Percentiles rank a stretch among this genome's conserved stretches.
phyloP scores from a whole-genome alignment of 1,284 basidiomycete genomes.

The Microbotryum lychnidis-dioicae region DNA sequence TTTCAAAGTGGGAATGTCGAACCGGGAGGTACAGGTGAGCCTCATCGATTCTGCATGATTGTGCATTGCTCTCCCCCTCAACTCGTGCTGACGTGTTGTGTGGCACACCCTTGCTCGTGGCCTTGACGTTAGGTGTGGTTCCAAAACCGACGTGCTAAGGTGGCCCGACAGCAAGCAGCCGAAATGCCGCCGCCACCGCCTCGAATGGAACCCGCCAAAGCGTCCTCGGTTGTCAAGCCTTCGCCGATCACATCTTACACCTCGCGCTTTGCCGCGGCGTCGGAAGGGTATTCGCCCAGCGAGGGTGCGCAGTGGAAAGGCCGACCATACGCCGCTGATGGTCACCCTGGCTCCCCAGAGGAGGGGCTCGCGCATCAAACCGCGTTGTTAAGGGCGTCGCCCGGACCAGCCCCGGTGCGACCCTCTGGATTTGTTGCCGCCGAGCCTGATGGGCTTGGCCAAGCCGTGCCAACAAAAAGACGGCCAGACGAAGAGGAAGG shows the following conservation, averaged over 20 bases:
- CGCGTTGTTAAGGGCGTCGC: too few relatives aligned
- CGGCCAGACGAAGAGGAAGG: too few relatives aligned
- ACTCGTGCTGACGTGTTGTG: background rate
- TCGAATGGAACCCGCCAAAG: background rate
- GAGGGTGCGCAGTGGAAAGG: too few relatives aligned
- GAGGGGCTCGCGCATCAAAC: too few relatives aligned
- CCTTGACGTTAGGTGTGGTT: constrained; percentile 33
- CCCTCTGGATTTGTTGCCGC: too few relatives aligned
- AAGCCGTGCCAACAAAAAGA: too few relatives aligned
- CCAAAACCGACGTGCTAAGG: constrained; percentile 36
- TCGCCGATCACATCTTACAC: background rate
- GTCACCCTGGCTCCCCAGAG: too few relatives aligned
- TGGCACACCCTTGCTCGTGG: background rate
- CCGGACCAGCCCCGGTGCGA: too few relatives aligned
- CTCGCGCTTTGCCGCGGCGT: background rate
- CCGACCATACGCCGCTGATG: too few relatives aligned
- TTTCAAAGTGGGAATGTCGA: constrained; percentile 32
- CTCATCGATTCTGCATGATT: background rate
- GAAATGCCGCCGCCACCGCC: background rate
- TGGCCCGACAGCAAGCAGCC: constrained; percentile 18
- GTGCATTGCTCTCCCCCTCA: background rate
- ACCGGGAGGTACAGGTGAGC: constrained; percentile 35
- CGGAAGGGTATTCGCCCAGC: too few relatives aligned
- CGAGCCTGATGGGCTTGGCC: too few relatives aligned
- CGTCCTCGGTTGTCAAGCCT: background rate